Evolutionary conservation across 192 early-diverging fungal genomes (phyloP).

Genomic region (Backusella liffmaniae): DNA sequence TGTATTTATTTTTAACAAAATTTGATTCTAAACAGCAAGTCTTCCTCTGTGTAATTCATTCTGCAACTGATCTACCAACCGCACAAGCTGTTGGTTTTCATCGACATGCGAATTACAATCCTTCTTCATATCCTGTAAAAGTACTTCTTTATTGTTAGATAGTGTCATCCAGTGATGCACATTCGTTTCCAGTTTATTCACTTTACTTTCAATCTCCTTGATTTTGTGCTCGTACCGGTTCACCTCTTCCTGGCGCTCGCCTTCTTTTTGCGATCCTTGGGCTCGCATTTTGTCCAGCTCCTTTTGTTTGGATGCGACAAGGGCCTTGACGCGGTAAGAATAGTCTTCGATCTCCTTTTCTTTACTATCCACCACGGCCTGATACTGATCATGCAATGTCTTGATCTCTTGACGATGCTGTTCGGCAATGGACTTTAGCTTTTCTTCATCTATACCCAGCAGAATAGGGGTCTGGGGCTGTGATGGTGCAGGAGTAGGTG

Average conservation of each 20-base stretch:
- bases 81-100: conserved; percentile 14
- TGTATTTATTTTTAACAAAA: background rate
- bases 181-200: background rate
- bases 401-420: conserved; percentile 25
- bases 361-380: conserved; percentile 20
- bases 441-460: background rate
- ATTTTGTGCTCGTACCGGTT: background rate
- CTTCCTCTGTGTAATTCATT: conserved; percentile 13
- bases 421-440: conserved; percentile 14
- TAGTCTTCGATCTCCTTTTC: conserved; percentile 27
- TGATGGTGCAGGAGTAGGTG: background rate
- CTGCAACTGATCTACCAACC: conserved; percentile 16
- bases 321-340: conserved; percentile 21
- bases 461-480: background rate
- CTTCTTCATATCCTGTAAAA: conserved; percentile 15
- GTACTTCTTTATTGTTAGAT: conserved; percentile 3
- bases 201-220: conserved; percentile 9
- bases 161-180: conserved; percentile 13
- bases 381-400: conserved; percentile 24
- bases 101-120: conserved; percentile 8
- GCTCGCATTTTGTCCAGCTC: conserved; percentile 11
- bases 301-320: conserved; percentile 15
- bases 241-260: background rate
- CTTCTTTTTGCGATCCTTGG: background rate
- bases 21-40: background rate